Percentiles rank a stretch among this genome's conserved stretches.
Evolutionary conservation across 2,329 filamentous ascomycete species (phyloP).

Genomic region (Bipolaris cookei): DNA sequence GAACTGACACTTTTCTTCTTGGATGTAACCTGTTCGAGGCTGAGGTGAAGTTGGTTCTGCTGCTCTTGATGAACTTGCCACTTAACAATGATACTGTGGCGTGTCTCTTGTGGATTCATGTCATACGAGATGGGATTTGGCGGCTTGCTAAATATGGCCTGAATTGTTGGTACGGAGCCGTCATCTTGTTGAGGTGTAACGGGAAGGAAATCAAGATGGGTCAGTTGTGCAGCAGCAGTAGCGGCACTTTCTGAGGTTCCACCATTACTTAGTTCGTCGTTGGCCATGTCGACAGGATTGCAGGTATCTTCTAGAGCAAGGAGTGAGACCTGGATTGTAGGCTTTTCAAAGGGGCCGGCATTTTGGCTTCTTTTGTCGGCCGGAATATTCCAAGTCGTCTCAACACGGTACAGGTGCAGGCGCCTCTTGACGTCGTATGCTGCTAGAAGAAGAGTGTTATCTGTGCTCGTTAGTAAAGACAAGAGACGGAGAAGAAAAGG

Average conservation of each 20-base stretch:
- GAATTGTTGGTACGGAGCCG: constrained; percentile 66
- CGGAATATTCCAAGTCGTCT: constrained; percentile 73
- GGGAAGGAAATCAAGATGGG: constrained; percentile 76
- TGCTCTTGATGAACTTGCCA: constrained; percentile 77
- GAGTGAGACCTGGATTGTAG: constrained; percentile 38
- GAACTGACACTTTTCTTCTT: constrained; percentile 63
- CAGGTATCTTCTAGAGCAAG: constrained; percentile 42
- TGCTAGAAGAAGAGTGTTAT: constrained; percentile 65
- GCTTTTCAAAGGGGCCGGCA: constrained; percentile 49
- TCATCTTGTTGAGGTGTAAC: constrained; percentile 67
- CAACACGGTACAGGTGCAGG: constrained; percentile 74
- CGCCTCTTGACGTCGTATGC: constrained; percentile 73
- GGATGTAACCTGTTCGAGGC: constrained; percentile 76
- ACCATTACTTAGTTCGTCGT: constrained; percentile 31
- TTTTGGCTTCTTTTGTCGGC: constrained; percentile 63
- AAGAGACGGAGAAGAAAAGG: constrained; percentile 35
- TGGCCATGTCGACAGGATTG: constrained; percentile 35
- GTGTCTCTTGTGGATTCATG: constrained; percentile 66
- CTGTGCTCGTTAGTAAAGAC: constrained; percentile 27
- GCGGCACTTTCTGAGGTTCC: constrained; percentile 33
- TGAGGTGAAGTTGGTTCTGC: constrained; percentile 69
- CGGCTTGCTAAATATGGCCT: constrained; percentile 73
- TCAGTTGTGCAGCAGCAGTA: constrained; percentile 58
- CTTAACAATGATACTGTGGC: constrained; percentile 76
- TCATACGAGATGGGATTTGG: constrained; percentile 48